phyloP scores from a whole-genome alignment of 2,329 filamentous ascomycete genomes.

The Verruconis gallopava region DNA sequence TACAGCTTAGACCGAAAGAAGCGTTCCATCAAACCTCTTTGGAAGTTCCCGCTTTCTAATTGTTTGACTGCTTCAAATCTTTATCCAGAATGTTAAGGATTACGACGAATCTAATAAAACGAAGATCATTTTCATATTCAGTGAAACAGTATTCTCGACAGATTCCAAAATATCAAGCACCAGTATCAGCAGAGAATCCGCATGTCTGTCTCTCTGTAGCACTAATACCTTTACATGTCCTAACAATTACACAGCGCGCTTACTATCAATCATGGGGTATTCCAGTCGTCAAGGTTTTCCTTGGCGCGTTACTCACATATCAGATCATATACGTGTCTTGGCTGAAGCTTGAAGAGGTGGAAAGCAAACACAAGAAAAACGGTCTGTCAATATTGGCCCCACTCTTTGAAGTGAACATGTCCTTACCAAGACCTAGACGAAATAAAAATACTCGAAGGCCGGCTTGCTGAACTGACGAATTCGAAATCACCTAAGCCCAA shows the following conservation, averaged over 20 bases:
- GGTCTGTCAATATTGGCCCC: constrained; percentile 26
- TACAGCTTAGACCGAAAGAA: too few species aligned
- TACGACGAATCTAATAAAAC: too few species aligned
- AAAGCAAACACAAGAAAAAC: constrained; percentile 47
- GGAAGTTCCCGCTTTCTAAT: too few species aligned
- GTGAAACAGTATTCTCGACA: neutral
- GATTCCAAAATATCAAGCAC: neutral
- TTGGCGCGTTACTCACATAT: constrained; percentile 66
- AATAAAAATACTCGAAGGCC: constrained; percentile 7
- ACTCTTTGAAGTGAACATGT: neutral
- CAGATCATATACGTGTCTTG: constrained; percentile 65
- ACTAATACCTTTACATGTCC: constrained; percentile 9
- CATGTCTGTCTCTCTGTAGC: constrained; percentile 1
- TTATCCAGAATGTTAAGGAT: too few species aligned
- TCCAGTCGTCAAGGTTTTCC: constrained; percentile 59
- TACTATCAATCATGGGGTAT: constrained; percentile 68
- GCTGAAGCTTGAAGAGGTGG: constrained; percentile 60
- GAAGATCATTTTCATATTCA: too few species aligned
- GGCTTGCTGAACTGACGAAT: constrained; percentile 6
- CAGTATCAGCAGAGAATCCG: constrained; percentile 3
- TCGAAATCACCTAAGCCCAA: neutral
- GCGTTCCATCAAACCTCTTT: too few species aligned
- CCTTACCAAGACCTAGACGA: constrained; percentile 8
- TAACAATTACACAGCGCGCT: constrained; percentile 35
- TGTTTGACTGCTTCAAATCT: too few species aligned